Base-by-base conservation (phyloP, 192 early-diverging fungal genomes). In the Oehlia diaphana region DNA sequence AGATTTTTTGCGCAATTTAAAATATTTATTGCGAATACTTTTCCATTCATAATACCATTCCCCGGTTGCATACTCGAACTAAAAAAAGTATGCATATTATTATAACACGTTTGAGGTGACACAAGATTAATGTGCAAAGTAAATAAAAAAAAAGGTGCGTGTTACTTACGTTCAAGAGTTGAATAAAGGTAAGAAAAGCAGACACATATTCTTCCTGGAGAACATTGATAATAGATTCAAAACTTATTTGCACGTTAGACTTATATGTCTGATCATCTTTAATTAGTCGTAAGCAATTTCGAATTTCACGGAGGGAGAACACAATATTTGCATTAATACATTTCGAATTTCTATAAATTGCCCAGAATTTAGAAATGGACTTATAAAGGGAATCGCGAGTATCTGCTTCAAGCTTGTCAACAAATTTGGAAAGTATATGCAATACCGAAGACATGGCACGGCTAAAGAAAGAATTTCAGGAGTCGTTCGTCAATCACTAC, bases 1-100 rank as follows among this genome's bases (percentile, higher is more conserved):
- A 58, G 4, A 58, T 21, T 58, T 1, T 21, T 19, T 19, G 16
- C 53, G 53, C 16, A 58, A 0, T 58, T 21, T 58, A 21, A 58
- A 58, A 58, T 7, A 58, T 16, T 44, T 14, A 9, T 3, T 33
- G 10, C 14, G 14, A 10, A 44, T 70, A 5, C 0, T 8, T 70
- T 3, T 9, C 68, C 68, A 70, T 9, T 70, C 9, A 42, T 44
- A 19, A 39, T 70, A 70, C 68, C 68, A 70, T 26, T 70, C 37
- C n/a, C 68, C 68, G 0, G 68, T n/a, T 2, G 8, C 3, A 70
- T 70, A 70, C 23, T 70, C 68, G 10, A 70, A 70, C 68, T 70
- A 47, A 47, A 12, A 12, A 47, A 42, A 42, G 5, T 8, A 42
- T 42, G 5, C 5, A 42, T 42, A 42, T 42, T 42, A 42, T 42